These are phyloP conservation scores for Phytophthora chlamydospora DNA, from an alignment of 352 stramenopile species.

Conservation along the genomic window DNA sequence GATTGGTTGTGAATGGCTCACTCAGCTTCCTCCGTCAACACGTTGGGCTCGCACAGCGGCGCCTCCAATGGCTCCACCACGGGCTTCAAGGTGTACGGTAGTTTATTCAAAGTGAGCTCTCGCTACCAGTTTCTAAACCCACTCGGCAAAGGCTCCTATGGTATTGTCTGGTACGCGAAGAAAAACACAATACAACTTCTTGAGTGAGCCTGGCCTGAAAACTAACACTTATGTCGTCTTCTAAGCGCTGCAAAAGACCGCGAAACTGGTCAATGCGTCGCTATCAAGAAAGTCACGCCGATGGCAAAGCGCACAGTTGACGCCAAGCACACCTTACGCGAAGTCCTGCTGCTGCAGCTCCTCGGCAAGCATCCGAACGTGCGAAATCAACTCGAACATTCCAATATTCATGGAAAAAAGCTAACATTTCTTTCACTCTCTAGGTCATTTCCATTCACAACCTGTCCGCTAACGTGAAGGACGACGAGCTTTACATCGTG, in stretches of 20 bases:
- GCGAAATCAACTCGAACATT: conserved; percentile 1
- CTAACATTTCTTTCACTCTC: conserved; percentile 2
- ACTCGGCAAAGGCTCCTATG: conserved; percentile 92
- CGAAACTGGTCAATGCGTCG: conserved; percentile 77
- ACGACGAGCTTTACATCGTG: conserved; percentile 95
- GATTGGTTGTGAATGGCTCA: conserved; percentile 16
- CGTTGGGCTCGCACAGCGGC: conserved; percentile 6
- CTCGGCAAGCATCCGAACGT: conserved; percentile 90
- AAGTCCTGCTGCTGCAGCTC: conserved; percentile 87
- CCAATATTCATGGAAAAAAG: background rate
- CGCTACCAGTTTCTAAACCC: conserved; percentile 89
- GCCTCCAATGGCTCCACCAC: conserved; percentile 12
- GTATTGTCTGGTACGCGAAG: conserved; percentile 81
- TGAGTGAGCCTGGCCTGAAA: too few species aligned
- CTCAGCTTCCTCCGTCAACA: conserved; percentile 20
- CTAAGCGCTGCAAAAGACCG: conserved; percentile 76
- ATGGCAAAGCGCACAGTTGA: conserved; percentile 86
- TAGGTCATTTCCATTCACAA: conserved; percentile 88
- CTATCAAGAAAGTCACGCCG: conserved; percentile 91
- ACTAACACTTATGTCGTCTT: background rate
- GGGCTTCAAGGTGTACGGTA: conserved; percentile 83
- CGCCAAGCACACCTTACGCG: conserved; percentile 89
- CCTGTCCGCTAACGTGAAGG: conserved; percentile 81
- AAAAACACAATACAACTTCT: too few species aligned
- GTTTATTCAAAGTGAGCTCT: conserved; percentile 81